Evolutionary conservation across 2,329 filamentous ascomycete species (phyloP), one percentile per base, ranked within the genome.

Genomic region (Aspergillus proliferans): DNA sequence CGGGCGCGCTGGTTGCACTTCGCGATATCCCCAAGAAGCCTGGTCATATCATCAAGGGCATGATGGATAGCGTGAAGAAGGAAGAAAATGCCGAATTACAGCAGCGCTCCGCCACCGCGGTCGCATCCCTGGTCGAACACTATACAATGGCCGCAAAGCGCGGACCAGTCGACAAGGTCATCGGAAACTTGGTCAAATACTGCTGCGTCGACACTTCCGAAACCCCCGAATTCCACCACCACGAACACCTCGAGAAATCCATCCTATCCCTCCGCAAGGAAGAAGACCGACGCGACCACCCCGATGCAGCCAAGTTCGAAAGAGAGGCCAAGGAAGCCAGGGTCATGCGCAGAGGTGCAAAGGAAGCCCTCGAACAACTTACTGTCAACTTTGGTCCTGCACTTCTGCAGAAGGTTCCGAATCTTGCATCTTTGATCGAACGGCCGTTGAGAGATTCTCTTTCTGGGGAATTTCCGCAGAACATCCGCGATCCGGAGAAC

Each of bases 61-160:
- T 98, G 70, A 98, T 98, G 93, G 93, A 98, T 67, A 97, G 92
- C 62, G 82, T 98, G 63, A 98, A 97, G 71, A 85, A 84, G 34
- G 94, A 98, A 65, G 93, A 96, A 60, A 97, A 94, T 61, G 71
- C 86, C 24, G 88, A 93, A 57, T 76, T 98, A 1, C 93, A 98
- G 67, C 83, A 82, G 58, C 86, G 92, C 21, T 95, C 92, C 24
- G 88, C 91, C 2, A 82, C 81, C 12, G 91, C 90, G 3, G 87
- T 98, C 46, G 88, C 90, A 5, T 81, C 80, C 36, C 82, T 97
- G 18, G 85, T 98, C n/a, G 84, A 88, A 56, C 78, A 93, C 19
- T 93, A 97, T 60, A 90, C 89, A 3, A 81, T 83, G 39, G 83
- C 83, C 48, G 86, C 88, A 36, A 87, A 92, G 53, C 81, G 85